phyloP scores from a whole-genome alignment of 768 basidiomycete species.

The Macrolepiota fuliginosa region DNA sequence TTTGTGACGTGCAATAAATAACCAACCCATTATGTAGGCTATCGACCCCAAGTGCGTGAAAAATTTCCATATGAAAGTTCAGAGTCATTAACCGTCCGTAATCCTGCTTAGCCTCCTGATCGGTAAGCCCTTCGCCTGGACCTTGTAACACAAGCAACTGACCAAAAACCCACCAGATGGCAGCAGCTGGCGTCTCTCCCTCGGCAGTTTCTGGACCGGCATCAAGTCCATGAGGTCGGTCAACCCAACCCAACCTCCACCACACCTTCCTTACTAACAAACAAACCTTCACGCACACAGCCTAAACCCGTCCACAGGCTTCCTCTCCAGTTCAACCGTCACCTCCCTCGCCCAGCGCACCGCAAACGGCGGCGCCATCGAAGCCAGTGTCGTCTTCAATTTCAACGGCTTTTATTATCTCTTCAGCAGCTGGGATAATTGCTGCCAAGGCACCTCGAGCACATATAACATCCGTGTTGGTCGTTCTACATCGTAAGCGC shows the following conservation, averaged over 20 bases:
- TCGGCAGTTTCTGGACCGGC: constrained; percentile 58
- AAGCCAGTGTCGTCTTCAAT: constrained; percentile 47
- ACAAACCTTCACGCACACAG: constrained; percentile 15
- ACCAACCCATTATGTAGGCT: constrained; percentile 28
- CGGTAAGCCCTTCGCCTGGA: constrained; percentile 17
- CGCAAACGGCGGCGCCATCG: constrained; percentile 42
- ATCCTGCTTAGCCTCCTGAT: constrained; percentile 26
- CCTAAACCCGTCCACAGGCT: constrained; percentile 39
- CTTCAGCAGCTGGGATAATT: constrained; percentile 55
- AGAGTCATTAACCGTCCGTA: not conserved
- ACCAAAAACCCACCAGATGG: constrained; percentile 25
- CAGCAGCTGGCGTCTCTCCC: constrained; percentile 44
- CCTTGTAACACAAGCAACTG: not conserved
- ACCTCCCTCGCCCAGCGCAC: constrained; percentile 46
- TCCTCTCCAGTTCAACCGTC: constrained; percentile 33
- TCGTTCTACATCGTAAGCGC: constrained; percentile 38
- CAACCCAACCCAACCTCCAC: not conserved
- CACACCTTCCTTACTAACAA: not conserved
- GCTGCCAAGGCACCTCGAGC: constrained; percentile 47
- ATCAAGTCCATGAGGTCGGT: constrained; percentile 39
- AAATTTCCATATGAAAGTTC: not conserved
- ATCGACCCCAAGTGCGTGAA: constrained; percentile 50
- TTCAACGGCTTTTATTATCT: constrained; percentile 48
- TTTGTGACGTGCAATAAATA: not conserved
- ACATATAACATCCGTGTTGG: constrained; percentile 64